Base-by-base conservation (phyloP, 2,329 filamentous ascomycete genomes). In the Colletotrichum phormii region DNA sequence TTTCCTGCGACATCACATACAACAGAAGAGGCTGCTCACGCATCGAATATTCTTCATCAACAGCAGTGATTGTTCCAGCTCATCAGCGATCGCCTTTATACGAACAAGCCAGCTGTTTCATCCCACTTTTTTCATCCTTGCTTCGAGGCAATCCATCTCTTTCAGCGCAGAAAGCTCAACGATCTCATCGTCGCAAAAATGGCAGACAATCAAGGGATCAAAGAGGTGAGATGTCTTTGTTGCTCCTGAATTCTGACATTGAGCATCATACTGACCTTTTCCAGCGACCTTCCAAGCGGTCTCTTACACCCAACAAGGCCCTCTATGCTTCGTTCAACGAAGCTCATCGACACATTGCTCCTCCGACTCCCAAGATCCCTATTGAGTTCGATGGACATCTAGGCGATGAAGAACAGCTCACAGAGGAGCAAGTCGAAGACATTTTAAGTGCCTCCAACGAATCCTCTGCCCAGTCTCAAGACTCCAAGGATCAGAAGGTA, bases 341-440 rank as follows among this genome's bases (percentile, higher is more conserved):
- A 33, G 73, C 73, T 29, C 71, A 75, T 35, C 66, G 67, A 24
- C 66, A 71, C 26, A 74, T 75, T 26, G 67, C 72, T 13, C 71
- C 57, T 5, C 35, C 42, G 26, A 66, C 59, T 42, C 64, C 63
- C 7, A 74, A 51, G 35, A 31, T 51, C 13, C 55, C 63, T 3
- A 64, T 57, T 1, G 66, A 74, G 29, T 49, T 49, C 18, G 42
- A 49, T 4, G 49, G 60, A 12, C 62, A 63, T 7, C 57, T 72
- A 12, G 3, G n/a, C 33, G 22, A 54, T 3, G 46, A 35, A 11
- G 46, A 37, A 4, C 54, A 60, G 24, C 61, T 72, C 33, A 71
- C 66, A 7, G 33, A 29, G 7, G 66, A 73, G 58, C 68, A 73
- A 53, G 68, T 72, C 24, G 68, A 73, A 53, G 13, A 63, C 11